Conservation (phyloP, 2,329 filamentous ascomycete species). For the Colletotrichum sp. region DNA sequence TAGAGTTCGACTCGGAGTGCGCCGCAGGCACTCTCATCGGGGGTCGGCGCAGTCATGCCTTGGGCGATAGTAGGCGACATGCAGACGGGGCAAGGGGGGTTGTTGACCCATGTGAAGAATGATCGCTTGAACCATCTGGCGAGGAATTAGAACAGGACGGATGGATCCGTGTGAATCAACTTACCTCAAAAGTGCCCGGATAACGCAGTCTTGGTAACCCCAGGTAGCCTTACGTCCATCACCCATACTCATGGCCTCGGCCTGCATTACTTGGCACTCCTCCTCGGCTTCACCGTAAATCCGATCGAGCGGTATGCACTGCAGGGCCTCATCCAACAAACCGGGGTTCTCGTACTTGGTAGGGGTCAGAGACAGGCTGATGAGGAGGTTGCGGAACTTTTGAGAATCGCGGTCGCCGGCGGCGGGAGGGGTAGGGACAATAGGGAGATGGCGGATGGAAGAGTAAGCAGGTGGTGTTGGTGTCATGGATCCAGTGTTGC, state of each 20-base stretch:
- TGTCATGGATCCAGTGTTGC: slow-evolving; percentile 25
- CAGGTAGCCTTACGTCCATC: slow-evolving; percentile 82
- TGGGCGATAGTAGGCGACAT: slow-evolving; percentile 81
- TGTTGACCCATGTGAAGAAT: slow-evolving; percentile 97
- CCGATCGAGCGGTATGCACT: slow-evolving; percentile 84
- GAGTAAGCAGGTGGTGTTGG: slow-evolving; percentile 53
- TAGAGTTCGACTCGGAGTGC: slow-evolving; percentile 90
- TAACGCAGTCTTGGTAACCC: slow-evolving; percentile 97
- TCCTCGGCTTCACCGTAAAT: slow-evolving; percentile 96
- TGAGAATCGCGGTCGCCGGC: slow-evolving; percentile 68
- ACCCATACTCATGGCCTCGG: slow-evolving; percentile 86
- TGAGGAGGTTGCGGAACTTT: slow-evolving; percentile 81
- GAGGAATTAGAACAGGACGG: background rate
- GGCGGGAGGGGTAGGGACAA: slow-evolving; percentile 75
- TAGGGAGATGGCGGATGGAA: slow-evolving; percentile 55
- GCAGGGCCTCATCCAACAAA: slow-evolving; percentile 87
- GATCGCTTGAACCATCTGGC: slow-evolving; percentile 90
- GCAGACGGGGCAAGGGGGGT: slow-evolving; percentile 85
- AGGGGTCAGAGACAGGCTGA: slow-evolving; percentile 86
- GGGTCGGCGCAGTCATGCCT: slow-evolving; percentile 83
- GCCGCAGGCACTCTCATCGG: slow-evolving; percentile 88
- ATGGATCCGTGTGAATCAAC: background rate
- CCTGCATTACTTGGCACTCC: slow-evolving; percentile 85
- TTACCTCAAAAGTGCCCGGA: slow-evolving; percentile 79
- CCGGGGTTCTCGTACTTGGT: slow-evolving; percentile 97